Percentiles rank a stretch among this genome's conserved stretches.
Conservation (phyloP, 106 monocot genomes). For the Iris macrosiphon region DNA sequence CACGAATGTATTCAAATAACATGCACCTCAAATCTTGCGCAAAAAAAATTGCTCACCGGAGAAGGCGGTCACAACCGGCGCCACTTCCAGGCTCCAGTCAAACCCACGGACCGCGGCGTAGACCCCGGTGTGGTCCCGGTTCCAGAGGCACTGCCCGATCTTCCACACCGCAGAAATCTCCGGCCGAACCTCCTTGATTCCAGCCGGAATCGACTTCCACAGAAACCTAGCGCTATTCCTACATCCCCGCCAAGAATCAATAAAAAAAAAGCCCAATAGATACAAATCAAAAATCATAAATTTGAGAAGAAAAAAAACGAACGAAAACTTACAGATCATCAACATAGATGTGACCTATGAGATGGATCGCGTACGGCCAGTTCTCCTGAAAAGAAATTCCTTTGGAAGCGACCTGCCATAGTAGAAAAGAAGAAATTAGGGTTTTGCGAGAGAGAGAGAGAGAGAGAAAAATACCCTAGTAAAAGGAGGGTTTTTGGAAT, state of each 20-base stretch:
- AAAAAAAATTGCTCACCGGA: conserved; percentile 30
- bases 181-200: conserved; percentile 55
- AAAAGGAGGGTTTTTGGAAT: conserved; percentile 1
- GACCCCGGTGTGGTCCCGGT: conserved; percentile 65
- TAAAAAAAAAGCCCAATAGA: no score
- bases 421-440: background rate
- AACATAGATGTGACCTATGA: conserved; percentile 71
- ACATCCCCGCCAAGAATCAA: conserved; percentile 1
- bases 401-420: conserved; percentile 48
- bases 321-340: conserved; percentile 65
- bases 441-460: background rate
- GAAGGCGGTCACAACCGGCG: conserved; percentile 50
- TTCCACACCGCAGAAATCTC: conserved; percentile 78
- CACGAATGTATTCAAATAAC: no score
- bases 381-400: conserved; percentile 54
- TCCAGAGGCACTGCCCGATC: conserved; percentile 95
- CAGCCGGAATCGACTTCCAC: conserved; percentile 78
- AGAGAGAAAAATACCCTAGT: conserved; percentile 13
- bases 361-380: conserved; percentile 92
- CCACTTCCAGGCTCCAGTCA: conserved; percentile 66
- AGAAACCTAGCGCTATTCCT: conserved; percentile 91
- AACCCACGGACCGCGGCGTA: conserved; percentile 55
- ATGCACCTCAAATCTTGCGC: no score
- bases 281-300: background rate
- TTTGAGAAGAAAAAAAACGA: background rate